Evolutionary conservation across 805 yeast species (phyloP), one percentile per base, ranked within the genome.

Genomic region (Candida ficus): DNA sequence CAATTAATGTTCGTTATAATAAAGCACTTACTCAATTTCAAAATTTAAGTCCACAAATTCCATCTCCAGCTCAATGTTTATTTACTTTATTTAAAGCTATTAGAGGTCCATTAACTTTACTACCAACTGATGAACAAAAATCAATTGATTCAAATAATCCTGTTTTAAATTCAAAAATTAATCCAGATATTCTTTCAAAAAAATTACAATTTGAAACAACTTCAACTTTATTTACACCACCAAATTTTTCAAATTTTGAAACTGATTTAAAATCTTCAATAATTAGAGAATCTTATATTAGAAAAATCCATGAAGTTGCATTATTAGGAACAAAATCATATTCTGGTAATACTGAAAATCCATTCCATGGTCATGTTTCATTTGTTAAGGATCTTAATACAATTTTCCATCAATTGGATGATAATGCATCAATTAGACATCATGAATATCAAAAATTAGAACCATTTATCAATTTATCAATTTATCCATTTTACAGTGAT

Each of bases 81-180:
- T 64, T 66, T 36, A 81, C 87, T 0, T 53, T 87, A 14, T 69
- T 73, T 49, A 78, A 76, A 45, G 81, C 83, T 8, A 62, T 86
- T 35, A 75, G 69, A 46, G 90, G 88, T 2, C 91, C 95, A 0
- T 58, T 87, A 18, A 56, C 66, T 8, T 57, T 71, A 19, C 59
- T 55, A 2, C 62, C 71, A 3, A 62, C 58, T 3, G 73, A 69
- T 5, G 75, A 72, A 10, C 60, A 67, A 3, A 80, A 75, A 51
- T 76, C 83, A 0, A 79, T 88, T 29, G 67, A 71, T 44, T 58
- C 75, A 4, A 57, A 62, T n/a, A 73, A 72, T 44, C 66, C 76
- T 13, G 63, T 71, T 2, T 60, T 83, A 42, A 78, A 75, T 46
- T 64, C 83, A 3, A 76, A 76, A 41, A 57, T 85, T 5, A 78